Evolutionary conservation across 2,329 filamentous ascomycete genomes (phyloP).

Genomic region (Huntiella moniliformis): DNA sequence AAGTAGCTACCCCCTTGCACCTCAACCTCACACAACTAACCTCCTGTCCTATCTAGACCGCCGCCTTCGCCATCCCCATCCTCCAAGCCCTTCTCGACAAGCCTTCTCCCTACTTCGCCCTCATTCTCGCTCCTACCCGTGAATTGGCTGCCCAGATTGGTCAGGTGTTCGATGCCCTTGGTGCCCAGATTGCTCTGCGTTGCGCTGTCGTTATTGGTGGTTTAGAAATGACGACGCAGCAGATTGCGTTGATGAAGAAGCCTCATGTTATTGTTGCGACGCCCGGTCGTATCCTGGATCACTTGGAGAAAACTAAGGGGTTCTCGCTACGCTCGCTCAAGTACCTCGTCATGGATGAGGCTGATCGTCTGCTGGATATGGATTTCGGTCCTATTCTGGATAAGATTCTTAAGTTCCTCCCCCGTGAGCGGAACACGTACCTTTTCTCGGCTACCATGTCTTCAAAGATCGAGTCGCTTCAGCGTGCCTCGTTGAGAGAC

Average conservation of each 20-base stretch:
- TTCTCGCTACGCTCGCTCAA: constrained; percentile 69
- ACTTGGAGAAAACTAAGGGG: constrained; percentile 91
- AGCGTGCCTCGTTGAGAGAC: constrained; percentile 72
- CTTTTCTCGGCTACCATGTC: constrained; percentile 92
- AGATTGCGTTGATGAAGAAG: constrained; percentile 84
- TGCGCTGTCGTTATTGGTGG: constrained; percentile 79
- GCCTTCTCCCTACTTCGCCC: constrained; percentile 68
- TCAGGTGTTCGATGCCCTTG: constrained; percentile 71
- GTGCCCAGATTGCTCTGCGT: constrained; percentile 71
- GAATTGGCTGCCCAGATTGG: constrained; percentile 87
- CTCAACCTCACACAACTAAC: neutral
- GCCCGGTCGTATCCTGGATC: constrained; percentile 73
- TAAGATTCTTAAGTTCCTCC: constrained; percentile 80
- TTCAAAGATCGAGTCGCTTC: constrained; percentile 79
- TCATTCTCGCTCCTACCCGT: constrained; percentile 80
- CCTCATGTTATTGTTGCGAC: constrained; percentile 89
- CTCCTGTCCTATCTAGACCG: constrained; percentile 32
- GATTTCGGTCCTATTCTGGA: constrained; percentile 87
- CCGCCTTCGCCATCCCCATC: constrained; percentile 83
- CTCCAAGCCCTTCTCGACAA: constrained; percentile 79
- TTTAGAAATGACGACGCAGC: constrained; percentile 85
- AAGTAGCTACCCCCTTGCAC: neutral
- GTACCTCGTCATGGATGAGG: constrained; percentile 89
- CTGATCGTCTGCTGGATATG: constrained; percentile 77
- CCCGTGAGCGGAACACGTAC: constrained; percentile 58